Conservation (phyloP, 805 yeast species). For the Ogataea salicorniae region DNA sequence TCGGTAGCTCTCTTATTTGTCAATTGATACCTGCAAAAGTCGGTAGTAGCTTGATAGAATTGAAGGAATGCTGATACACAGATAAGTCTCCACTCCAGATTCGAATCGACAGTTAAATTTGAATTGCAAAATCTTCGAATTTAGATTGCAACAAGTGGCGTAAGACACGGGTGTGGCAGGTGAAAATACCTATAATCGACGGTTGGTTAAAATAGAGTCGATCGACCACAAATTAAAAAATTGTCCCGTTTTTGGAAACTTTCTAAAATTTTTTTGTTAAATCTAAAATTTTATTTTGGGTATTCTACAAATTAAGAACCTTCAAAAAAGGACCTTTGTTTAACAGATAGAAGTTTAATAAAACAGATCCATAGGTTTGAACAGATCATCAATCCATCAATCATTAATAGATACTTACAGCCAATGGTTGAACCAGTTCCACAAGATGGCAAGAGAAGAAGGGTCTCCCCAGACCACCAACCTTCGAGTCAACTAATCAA, state of each 20-base stretch:
- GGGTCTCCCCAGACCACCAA: neutral
- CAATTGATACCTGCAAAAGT: neutral
- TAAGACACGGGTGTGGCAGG: neutral
- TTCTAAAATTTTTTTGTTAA: neutral
- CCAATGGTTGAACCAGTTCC: slow-evolving; percentile 1
- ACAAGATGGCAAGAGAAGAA: slow-evolving; percentile 10
- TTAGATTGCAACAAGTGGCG: neutral
- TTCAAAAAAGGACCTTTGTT: too few relatives aligned
- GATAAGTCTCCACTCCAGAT: too few relatives aligned
- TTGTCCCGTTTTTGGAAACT: neutral
- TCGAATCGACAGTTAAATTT: too few relatives aligned
- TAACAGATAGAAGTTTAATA: too few relatives aligned
- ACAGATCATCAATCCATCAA: neutral
- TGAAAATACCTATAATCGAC: too few relatives aligned
- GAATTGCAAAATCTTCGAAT: neutral
- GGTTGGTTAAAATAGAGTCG: neutral
- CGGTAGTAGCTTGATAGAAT: too few relatives aligned
- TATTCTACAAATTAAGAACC: too few relatives aligned
- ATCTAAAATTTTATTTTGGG: neutral
- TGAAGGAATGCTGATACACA: too few relatives aligned
- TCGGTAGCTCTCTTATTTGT: too few relatives aligned
- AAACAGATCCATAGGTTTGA: too few relatives aligned
- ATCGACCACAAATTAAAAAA: neutral
- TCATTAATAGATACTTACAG: neutral
- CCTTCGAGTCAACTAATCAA: slow-evolving; percentile 1